Conservation (phyloP, 768 basidiomycete species). For the Rickenella mellea region DNA sequence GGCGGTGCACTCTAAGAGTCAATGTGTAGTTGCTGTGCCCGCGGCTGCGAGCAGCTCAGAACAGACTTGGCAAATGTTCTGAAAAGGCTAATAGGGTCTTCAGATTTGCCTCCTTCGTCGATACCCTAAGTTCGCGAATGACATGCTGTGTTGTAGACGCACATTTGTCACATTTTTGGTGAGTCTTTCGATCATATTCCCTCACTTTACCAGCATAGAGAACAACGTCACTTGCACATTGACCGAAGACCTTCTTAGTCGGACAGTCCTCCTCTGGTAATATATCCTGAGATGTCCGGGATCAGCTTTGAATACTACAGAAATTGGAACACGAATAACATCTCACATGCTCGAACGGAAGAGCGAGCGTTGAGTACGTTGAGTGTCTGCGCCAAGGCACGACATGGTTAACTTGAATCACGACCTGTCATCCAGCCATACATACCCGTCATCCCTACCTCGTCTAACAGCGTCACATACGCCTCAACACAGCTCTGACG, state of each 20-base stretch:
- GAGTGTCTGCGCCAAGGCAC: constrained; percentile 3
- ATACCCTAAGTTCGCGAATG: too few relatives aligned
- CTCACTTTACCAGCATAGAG: constrained; percentile 18
- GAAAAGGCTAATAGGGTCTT: too few relatives aligned
- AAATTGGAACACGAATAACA: constrained; percentile 1
- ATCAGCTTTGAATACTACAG: too few relatives aligned
- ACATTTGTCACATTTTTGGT: not conserved
- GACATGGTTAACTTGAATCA: constrained; percentile 6
- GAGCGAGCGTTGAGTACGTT: constrained; percentile 59
- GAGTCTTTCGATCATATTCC: not conserved
- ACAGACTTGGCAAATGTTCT: too few relatives aligned
- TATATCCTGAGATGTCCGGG: constrained; percentile 47
- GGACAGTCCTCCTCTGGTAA: constrained; percentile 56
- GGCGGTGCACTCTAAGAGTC: too few relatives aligned
- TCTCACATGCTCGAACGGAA: constrained; percentile 64
- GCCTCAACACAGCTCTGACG: constrained; percentile 4
- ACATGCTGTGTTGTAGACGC: not conserved
- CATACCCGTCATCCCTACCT: constrained; percentile 1
- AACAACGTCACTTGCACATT: constrained; percentile 59
- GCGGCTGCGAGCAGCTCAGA: too few relatives aligned
- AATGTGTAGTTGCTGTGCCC: too few relatives aligned
- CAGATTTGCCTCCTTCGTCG: too few relatives aligned
- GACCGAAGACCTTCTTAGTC: constrained; percentile 47
- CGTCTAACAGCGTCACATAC: constrained; percentile 8
- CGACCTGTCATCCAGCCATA: constrained; percentile 6